A percentile compares a stretch with the other conserved stretches of the same genome.
Evolutionary conservation across 129 eudicot genomes (phyloP).

Genomic region (Flaveria robusta): DNA sequence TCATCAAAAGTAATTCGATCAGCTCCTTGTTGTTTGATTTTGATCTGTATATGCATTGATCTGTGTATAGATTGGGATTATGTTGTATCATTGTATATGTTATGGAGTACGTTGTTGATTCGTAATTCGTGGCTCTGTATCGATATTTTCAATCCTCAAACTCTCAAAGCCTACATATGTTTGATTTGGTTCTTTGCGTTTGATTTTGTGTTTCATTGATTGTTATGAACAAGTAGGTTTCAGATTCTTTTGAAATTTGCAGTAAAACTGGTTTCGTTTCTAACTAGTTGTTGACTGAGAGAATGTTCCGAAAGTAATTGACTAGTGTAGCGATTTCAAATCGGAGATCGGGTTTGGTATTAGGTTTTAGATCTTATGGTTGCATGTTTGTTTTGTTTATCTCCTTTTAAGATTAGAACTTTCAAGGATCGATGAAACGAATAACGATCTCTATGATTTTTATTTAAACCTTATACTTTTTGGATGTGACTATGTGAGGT

Average conservation of each 20-base stretch:
- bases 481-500: neutral
- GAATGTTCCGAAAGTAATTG: neutral
- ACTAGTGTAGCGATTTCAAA: neutral
- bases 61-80: neutral
- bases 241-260: neutral
- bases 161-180: neutral
- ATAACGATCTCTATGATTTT: neutral
- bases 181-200: conserved; percentile 13
- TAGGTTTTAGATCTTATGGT: neutral
- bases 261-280: neutral
- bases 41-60: conserved; percentile 23
- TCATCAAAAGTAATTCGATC: conserved; percentile 16
- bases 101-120: neutral
- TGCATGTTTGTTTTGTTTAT: conserved; percentile 16
- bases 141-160: neutral
- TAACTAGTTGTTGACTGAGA: neutral
- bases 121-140: conserved; percentile 5
- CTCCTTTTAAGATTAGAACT: conserved; percentile 9
- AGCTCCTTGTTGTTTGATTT: neutral
- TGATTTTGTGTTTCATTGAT: conserved; percentile 1
- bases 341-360: conserved; percentile 1
- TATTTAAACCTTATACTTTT: neutral
- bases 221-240: neutral
- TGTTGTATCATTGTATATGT: neutral
- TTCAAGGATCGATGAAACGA: conserved; percentile 15